Conservation (phyloP, 2,329 filamentous ascomycete species). For the Trichophyton schoenleinii region DNA sequence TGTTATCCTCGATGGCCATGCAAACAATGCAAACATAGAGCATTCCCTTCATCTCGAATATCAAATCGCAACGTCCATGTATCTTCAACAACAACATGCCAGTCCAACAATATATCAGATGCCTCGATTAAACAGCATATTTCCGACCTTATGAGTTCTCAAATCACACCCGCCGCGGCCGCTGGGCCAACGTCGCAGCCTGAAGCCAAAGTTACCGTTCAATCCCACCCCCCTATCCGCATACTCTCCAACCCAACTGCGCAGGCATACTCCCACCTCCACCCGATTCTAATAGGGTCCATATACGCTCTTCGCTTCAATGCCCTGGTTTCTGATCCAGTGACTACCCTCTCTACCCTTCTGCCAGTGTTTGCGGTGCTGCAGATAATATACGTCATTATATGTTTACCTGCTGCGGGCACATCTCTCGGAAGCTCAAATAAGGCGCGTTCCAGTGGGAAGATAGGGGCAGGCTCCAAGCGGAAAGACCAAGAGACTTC, state of each 20-base stretch:
- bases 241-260: conserved; percentile 38
- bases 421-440: conserved; percentile 10
- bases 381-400: conserved; percentile 48
- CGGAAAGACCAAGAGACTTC: conserved; percentile 11
- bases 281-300: conserved; percentile 55
- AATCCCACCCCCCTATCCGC: conserved; percentile 31
- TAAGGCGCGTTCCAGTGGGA: conserved; percentile 5
- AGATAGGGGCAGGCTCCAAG: neutral
- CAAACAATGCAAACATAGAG: neutral
- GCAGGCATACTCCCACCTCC: conserved; percentile 49
- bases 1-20: neutral
- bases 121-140: neutral
- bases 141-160: neutral
- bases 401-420: conserved; percentile 40
- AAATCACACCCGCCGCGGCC: neutral
- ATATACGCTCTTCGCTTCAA: conserved; percentile 53
- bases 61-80: neutral
- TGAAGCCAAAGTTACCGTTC: conserved; percentile 9
- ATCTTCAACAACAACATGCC: neutral
- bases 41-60: neutral
- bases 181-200: neutral
- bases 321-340: conserved; percentile 57
- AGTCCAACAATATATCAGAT: neutral
- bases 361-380: conserved; percentile 51
- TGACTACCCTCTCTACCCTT: conserved; percentile 47